These are phyloP conservation scores for Lecanicillium sp. DNA, from an alignment of 2,329 filamentous ascomycete genomes.

Conservation along the genomic window DNA sequence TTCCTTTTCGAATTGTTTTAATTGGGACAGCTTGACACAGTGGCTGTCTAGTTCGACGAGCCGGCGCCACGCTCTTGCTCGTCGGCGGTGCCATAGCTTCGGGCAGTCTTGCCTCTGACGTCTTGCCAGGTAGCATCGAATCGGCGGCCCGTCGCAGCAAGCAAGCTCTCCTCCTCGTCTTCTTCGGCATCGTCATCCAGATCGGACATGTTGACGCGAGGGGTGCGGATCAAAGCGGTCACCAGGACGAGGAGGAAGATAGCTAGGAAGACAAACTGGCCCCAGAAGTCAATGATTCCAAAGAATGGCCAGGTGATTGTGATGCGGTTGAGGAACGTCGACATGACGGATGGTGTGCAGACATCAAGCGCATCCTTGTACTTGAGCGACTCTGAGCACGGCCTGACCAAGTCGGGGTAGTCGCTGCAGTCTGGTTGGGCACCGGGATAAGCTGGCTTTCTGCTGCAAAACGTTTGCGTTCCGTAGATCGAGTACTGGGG, in stretches of 20 bases:
- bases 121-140: conserved; percentile 88
- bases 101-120: conserved; percentile 19
- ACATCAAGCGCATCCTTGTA: conserved; percentile 67
- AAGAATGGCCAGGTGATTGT: conserved; percentile 95
- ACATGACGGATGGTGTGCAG: conserved; percentile 86
- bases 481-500: conserved; percentile 94
- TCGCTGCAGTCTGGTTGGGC: conserved; percentile 68
- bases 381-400: conserved; percentile 71
- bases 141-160: conserved; percentile 73
- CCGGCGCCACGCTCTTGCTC: too few species aligned
- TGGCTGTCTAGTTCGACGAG: too few species aligned
- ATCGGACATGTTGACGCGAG: conserved; percentile 66
- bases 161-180: conserved; percentile 86
- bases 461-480: conserved; percentile 87
- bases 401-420: conserved; percentile 63
- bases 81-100: too few species aligned
- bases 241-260: conserved; percentile 78
- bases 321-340: conserved; percentile 86
- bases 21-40: too few species aligned
- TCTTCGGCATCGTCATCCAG: conserved; percentile 84
- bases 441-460: conserved; percentile 52
- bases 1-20: too few species aligned
- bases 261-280: conserved; percentile 82
- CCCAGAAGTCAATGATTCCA: conserved; percentile 89
- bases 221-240: conserved; percentile 72